Base-by-base conservation (phyloP, 768 basidiomycete species). In the Auricularia heimuer region DNA sequence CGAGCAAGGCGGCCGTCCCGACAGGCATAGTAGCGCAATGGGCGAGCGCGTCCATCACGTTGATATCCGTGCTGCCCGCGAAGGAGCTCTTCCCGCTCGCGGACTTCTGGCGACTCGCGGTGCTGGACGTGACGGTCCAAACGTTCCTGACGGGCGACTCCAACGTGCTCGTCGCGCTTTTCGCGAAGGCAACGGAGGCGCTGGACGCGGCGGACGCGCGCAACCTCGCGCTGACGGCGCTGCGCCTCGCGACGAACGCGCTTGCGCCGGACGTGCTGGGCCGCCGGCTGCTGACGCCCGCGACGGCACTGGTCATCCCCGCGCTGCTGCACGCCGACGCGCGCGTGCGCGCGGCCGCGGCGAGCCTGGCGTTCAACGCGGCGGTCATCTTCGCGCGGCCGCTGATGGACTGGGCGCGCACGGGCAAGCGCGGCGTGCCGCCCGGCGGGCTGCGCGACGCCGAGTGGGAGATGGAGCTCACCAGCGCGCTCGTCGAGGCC, bases 391-490 rank as follows among this genome's bases (percentile, higher is more conserved):
- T 92, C 60, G 92, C 94, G 77, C 81, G 79, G 66, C 78, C 76
- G 16, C 76, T 88, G 51, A 78, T 87, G 12, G 84, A 81, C 54
- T 73, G 71, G 65, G 64, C 74, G 54, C 72, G 71, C 45, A 75
- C 74, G 29, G 76, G 68, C 14, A 64, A 63, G 61, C 66, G 67
- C 42, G 70, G 64, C 21, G 70, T 68, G 72, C 45, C 73, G 72
- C 35, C 71, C 66, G n/a, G 75, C 74, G 2, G 79, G 78, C 34
- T 78, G 76, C 16, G 77, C 62, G 84, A 85, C 63, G 90, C 82
- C 21, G 94, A 94, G 64, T 95, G 92, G 91, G 86, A 92, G 70
- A 79, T 90, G 0, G 95, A 97, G 77, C 75, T 96, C 37, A 78
- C 87, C 2, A 90, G 88, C 70, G 95, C 90, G 0, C 71, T 97